A percentile compares a stretch with the other conserved stretches of the same genome.
Conservation (phyloP, 2,329 filamentous ascomycete genomes). For the Trichoderma cornu-damae region DNA sequence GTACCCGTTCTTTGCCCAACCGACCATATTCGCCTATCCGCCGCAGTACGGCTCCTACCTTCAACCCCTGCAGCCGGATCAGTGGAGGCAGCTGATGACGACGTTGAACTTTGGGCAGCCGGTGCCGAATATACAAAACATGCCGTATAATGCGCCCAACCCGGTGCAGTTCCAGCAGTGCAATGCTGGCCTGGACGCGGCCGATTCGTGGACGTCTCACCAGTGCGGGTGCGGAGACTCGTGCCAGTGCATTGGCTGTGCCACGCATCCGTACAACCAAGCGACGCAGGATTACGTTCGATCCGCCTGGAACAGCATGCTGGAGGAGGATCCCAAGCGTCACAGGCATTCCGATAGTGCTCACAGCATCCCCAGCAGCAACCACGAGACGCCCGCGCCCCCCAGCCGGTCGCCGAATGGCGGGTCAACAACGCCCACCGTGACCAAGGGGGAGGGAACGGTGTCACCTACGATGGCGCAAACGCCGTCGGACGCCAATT, state of each 20-base stretch:
- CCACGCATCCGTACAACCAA: constrained; percentile 62
- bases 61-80: constrained; percentile 50
- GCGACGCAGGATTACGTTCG: constrained; percentile 52
- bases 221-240: constrained; percentile 59
- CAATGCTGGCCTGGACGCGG: constrained; percentile 19
- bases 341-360: constrained; percentile 23
- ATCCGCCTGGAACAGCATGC: constrained; percentile 43
- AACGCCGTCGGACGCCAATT: constrained; percentile 45
- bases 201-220: constrained; percentile 34
- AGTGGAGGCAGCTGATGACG: constrained; percentile 47
- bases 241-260: constrained; percentile 64
- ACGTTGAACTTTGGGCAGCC: constrained; percentile 36
- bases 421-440: constrained; percentile 15
- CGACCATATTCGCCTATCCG: constrained; percentile 49
- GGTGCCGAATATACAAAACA: constrained; percentile 22
- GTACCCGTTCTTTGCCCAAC: constrained; percentile 39
- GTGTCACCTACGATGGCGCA: constrained; percentile 39
- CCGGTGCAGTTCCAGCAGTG: constrained; percentile 23
- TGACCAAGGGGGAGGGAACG: constrained; percentile 26
- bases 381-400: constrained; percentile 21
- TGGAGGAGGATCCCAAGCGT: constrained; percentile 30
- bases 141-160: constrained; percentile 26
- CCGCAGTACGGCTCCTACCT: constrained; percentile 51
- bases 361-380: constrained; percentile 26
- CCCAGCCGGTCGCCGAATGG: constrained; percentile 20